These are phyloP conservation scores for Chrysoporthe cubensis DNA, from an alignment of 2,329 filamentous ascomycete species.

Conservation along the genomic window DNA sequence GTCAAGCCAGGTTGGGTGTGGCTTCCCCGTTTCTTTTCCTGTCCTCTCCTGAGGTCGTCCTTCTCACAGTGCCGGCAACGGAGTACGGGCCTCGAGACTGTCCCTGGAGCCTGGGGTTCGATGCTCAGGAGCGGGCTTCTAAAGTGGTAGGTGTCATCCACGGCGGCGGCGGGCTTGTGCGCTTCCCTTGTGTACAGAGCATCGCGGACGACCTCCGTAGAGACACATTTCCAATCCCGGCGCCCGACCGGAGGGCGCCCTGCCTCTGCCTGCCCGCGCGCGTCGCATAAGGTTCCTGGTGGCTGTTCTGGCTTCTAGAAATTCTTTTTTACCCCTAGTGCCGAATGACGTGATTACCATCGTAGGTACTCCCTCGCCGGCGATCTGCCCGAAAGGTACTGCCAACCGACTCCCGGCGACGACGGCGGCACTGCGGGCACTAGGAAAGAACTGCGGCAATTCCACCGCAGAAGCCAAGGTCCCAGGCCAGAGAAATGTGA, in stretches of 20 bases:
- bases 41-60: background rate
- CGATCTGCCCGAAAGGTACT: slow-evolving; percentile 16
- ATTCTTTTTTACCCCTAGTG: slow-evolving; percentile 19
- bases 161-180: background rate
- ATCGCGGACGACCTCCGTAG: background rate
- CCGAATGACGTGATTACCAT: slow-evolving; percentile 28
- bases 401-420: slow-evolving; percentile 6
- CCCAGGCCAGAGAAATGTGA: background rate
- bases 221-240: slow-evolving; percentile 18
- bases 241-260: slow-evolving; percentile 15
- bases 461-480: background rate
- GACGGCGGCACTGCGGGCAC: background rate
- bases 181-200: background rate
- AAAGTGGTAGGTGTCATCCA: slow-evolving; percentile 21
- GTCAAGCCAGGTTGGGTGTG: slow-evolving; percentile 11
- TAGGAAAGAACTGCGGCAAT: background rate
- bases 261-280: background rate
- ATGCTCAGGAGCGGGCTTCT: slow-evolving; percentile 3
- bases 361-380: slow-evolving; percentile 18
- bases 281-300: background rate
- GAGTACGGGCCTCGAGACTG: slow-evolving; percentile 10
- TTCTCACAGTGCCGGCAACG: slow-evolving; percentile 25
- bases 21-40: slow-evolving; percentile 3
- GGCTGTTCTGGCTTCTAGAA: slow-evolving; percentile 15
- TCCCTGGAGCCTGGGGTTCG: background rate